Conservation (phyloP, 2,329 filamentous ascomycete genomes). For the Monosporascus sp. region DNA sequence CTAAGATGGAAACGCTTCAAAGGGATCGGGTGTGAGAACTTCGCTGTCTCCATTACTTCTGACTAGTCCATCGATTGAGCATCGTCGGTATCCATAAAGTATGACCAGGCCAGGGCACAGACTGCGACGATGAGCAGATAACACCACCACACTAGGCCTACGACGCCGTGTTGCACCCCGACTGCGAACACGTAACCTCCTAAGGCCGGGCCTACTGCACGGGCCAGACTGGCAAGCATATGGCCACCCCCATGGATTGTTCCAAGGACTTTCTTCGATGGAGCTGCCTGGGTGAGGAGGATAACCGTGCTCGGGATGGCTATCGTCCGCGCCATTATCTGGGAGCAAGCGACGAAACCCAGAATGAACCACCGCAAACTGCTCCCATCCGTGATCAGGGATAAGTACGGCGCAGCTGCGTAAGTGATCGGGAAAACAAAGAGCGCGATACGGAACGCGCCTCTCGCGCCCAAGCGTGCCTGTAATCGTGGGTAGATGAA, state of each 20-base stretch:
- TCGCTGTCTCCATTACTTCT: not conserved
- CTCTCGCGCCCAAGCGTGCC: constrained; percentile 51
- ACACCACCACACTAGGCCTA: constrained; percentile 26
- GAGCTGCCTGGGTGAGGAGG: constrained; percentile 31
- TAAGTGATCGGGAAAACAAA: constrained; percentile 57
- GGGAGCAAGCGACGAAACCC: constrained; percentile 47
- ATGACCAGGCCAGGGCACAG: constrained; percentile 23
- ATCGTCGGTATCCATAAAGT: constrained; percentile 14
- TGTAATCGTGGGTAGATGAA: constrained; percentile 56
- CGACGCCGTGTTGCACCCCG: constrained; percentile 18
- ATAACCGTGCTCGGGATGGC: constrained; percentile 34
- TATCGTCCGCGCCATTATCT: constrained; percentile 59
- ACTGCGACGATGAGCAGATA: constrained; percentile 21
- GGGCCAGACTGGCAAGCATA: constrained; percentile 22
- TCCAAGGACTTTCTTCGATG: constrained; percentile 28
- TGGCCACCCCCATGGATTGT: constrained; percentile 31
- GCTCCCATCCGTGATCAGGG: constrained; percentile 43
- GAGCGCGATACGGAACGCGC: constrained; percentile 50
- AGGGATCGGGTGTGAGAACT: too few relatives aligned
- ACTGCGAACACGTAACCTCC: constrained; percentile 24
- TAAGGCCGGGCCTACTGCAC: constrained; percentile 19
- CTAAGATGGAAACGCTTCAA: too few relatives aligned
- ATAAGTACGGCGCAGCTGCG: constrained; percentile 52
- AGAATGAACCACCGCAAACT: constrained; percentile 48
- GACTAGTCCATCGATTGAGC: not conserved